Base-by-base conservation (phyloP, 352 stramenopile species). In the Phytophthora fragariae region DNA sequence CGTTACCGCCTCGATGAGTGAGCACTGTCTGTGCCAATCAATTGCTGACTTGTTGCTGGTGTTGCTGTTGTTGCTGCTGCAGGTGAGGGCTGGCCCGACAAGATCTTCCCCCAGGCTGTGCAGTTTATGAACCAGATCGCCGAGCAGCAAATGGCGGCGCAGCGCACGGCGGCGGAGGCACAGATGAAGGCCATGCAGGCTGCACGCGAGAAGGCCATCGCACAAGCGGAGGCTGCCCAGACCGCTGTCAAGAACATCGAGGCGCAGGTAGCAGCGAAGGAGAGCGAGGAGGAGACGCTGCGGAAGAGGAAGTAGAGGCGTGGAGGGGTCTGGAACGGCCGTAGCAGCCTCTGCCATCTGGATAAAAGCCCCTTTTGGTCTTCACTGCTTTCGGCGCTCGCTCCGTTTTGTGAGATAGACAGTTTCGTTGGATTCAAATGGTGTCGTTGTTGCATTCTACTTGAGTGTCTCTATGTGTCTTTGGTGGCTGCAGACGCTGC, bases 61-160 rank as follows among this genome's bases (percentile, higher is more conserved):
- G 52, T 37, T 39, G 29, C 37, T 61, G 21, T 53, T 55, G 17
- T n/a, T 63, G 21, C 10, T 62, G 21, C 10, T 62, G 57, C 14
- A 94, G 87, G 86, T 65, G 87, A 96, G 74, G 87, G 87, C 59
- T 96, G 89, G 89, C 85, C 87, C 19, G 89, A 96, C 78, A 91
- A 89, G 78, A 96, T 96, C 58, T 96, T 96, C 79, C 86, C 89
- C 21, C 87, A 96, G 79, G 89, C 89, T 19, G 89, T 96, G 73
- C 87, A 94, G 80, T 96, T 94, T 79, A 92, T 96, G 87, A 96
- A 93, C 49, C 89, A 94, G 75, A 86, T 96, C 64, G 85, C 86
- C 11, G 89, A 96, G 64, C 89, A 96, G 76, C 89, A 96, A 79
- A 93, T 92, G 84, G 86, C 84, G 44, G 82, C 79, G 35, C 89